Conservation (phyloP, 1,284 basidiomycete genomes). For the Laetiporus sulphureus region DNA sequence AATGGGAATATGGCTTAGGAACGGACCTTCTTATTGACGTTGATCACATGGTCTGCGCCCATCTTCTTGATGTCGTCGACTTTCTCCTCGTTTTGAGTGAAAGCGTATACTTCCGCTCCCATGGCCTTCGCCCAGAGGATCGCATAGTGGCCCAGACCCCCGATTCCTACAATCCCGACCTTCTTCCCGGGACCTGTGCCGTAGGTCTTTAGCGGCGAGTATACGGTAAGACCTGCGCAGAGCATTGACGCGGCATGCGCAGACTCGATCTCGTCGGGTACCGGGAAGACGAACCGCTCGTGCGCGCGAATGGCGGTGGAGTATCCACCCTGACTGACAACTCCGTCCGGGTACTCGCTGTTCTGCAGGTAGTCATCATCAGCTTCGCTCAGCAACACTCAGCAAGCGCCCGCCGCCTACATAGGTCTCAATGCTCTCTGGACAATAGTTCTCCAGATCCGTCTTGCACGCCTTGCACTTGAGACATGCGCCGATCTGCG, state of each 20-base stretch:
- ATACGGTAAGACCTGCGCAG: constrained; percentile 64
- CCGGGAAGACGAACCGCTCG: constrained; percentile 63
- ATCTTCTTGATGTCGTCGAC: constrained; percentile 58
- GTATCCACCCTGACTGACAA: constrained; percentile 56
- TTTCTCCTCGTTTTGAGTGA: constrained; percentile 60
- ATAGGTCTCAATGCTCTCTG: constrained; percentile 20
- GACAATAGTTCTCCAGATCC: constrained; percentile 51
- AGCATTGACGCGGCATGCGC: constrained; percentile 48
- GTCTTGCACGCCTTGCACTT: constrained; percentile 47
- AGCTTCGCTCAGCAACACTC: no score
- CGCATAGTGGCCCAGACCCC: constrained; percentile 39
- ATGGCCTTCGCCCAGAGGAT: constrained; percentile 20
- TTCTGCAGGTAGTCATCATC: constrained; percentile 9
- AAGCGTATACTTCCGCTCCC: constrained; percentile 52
- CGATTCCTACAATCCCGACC: constrained; percentile 63
- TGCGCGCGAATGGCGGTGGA: constrained; percentile 60
- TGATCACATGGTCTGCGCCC: constrained; percentile 50
- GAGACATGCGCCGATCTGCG: constrained; percentile 48
- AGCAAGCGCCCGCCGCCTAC: constrained; percentile 3
- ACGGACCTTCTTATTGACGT: constrained; percentile 25
- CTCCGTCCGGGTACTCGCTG: constrained; percentile 37
- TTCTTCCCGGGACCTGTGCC: constrained; percentile 58
- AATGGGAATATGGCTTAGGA: not conserved
- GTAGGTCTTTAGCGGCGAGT: constrained; percentile 57
- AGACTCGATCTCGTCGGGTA: constrained; percentile 53